Percentiles rank a stretch among this genome's conserved stretches.
phyloP scores from a whole-genome alignment of 805 yeast species.

The Komagataella phaffii region DNA sequence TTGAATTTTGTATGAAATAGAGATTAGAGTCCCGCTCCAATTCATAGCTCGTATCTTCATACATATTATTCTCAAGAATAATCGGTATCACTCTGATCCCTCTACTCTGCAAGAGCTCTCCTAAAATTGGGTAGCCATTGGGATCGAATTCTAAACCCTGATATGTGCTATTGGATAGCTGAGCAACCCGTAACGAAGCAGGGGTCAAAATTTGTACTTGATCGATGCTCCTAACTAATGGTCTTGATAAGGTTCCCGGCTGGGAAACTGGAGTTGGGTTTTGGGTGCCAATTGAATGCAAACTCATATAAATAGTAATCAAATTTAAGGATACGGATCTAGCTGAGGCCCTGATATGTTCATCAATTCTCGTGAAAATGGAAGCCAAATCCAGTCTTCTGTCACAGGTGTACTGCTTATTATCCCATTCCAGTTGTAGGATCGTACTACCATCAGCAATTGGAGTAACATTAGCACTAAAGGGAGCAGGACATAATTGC shows the following conservation, averaged over 20 bases:
- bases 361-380: background rate
- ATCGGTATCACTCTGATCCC: background rate
- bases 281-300: background rate
- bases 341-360: background rate
- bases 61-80: background rate
- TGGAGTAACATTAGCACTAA: slow-evolving; percentile 4
- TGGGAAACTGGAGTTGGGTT: background rate
- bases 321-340: background rate
- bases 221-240: background rate
- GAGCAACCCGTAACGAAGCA: background rate
- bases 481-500: slow-evolving; percentile 41
- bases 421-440: background rate
- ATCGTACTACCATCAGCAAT: background rate
- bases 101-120: background rate
- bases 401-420: slow-evolving; percentile 7
- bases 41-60: background rate
- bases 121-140: background rate
- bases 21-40: background rate
- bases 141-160: background rate
- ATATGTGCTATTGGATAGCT: background rate
- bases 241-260: background rate
- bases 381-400: slow-evolving; percentile 11
- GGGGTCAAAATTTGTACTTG: background rate
- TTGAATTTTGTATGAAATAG: background rate
- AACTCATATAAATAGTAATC: background rate